phyloP scores from a whole-genome alignment of 257 asterid species.

The Solanum chmielewskii region DNA sequence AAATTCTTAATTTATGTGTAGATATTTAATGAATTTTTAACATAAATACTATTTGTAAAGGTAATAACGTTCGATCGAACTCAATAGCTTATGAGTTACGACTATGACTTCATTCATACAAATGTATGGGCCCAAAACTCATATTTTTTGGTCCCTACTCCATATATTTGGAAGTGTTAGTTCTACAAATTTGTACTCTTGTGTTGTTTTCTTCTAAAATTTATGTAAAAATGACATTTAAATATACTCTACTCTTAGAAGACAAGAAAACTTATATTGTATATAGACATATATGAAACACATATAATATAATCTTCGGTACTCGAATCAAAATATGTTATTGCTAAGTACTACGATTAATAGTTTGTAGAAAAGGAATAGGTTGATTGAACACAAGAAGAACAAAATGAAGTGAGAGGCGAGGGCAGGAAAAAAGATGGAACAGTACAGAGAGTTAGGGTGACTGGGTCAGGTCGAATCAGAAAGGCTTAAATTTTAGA shows the following conservation, averaged over 20 bases:
- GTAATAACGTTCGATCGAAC: not conserved
- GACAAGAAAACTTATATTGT: not conserved
- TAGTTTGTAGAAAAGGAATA: not conserved
- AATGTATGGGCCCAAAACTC: not conserved
- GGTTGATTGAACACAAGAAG: not conserved
- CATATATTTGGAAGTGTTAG: not conserved
- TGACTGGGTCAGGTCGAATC: accelerated
- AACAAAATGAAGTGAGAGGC: not conserved
- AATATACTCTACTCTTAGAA: not conserved
- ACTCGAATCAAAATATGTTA: not conserved
- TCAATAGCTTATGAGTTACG: not conserved
- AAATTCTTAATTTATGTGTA: not conserved
- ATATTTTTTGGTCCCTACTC: not conserved
- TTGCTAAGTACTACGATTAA: not conserved
- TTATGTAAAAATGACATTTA: not conserved
- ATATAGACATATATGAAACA: not conserved
- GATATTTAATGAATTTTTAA: not conserved
- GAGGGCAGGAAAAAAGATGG: not conserved
- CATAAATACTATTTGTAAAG: not conserved
- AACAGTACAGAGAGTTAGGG: not conserved
- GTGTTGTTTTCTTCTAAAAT: not conserved
- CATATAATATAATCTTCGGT: not conserved
- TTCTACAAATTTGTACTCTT: not conserved
- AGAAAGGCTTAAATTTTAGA: not conserved
- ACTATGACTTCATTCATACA: not conserved